Conservation (phyloP, 176 grass and related monocot species). For the Hordeum vulgare region MorexV3_pseudomolecules_assembly NC_058523.1:376233971-376234470, state of each 20-base stretch:
- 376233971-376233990: too few relatives aligned
- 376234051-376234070: too few relatives aligned
- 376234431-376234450: conserved; percentile 24
- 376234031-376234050: too few relatives aligned
- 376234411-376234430: conserved; percentile 2
- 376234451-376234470: conserved; percentile 24
- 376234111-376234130: too few relatives aligned
- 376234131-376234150: too few relatives aligned
- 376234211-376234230: conserved; percentile 67
- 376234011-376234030: too few relatives aligned
- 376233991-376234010: too few relatives aligned
- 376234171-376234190: conserved; percentile 39
- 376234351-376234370: conserved; percentile 29
- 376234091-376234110: too few relatives aligned
- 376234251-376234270: background rate
- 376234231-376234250: conserved; percentile 26
- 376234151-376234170: background rate
- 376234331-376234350: conserved; percentile 75
- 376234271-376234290: background rate
- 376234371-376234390: conserved; percentile 40
- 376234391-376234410: conserved; percentile 21
- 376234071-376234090: too few relatives aligned
- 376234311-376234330: conserved; percentile 42
- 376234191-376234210: conserved; percentile 50
- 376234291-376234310: background rate